Base-by-base conservation (phyloP, 805 yeast genomes). In the Ogataea methanolica region DNA sequence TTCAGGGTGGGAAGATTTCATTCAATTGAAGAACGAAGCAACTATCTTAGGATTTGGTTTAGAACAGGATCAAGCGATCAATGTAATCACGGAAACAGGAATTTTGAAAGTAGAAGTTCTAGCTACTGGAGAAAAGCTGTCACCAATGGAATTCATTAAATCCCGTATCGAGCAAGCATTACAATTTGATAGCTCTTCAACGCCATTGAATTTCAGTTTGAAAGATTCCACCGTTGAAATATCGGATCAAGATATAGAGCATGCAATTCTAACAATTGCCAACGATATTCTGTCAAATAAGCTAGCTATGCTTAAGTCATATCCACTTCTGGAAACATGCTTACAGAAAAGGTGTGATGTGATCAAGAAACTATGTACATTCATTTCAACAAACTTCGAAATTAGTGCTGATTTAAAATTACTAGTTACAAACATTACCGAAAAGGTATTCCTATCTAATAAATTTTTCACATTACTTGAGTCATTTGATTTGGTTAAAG, bases 161-260 rank as follows among this genome's bases (percentile, higher is more conserved):
- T 78, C 88, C 0, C 91, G 83, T 56, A 78, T 92, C 21, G 94
- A 85, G 54, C 97, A 91, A 65, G 96, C 91, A 0, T 79, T 91
- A 1, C 85, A 83, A 57, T 86, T 79, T 52, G 75, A 80, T 2
- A 39, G 31, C 26, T 35, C 42, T 6, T 36, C 40, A 14, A 51
- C 54, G 2, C 56, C 58, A 6, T 40, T 65, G 17, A 37, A 50
- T 14, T 63, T 57, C 49, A 42, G 53, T 36, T 33, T 63, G 6
- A 42, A 61, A 3, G 75, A 72, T 14, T 65, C 79, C 4, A 72
- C 73, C 8, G 65, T 80, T 47, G 42, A 48, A 9, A 39, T 57
- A 9, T 74, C 74, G 29, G 50, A 62, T 1, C 57, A 61, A 1
- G 80, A 74, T 33, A 63, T 82, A 19, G 81, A 77, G 50, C 51